Percentiles rank a stretch among this genome's conserved stretches.
Conservation (phyloP, 106 monocot genomes). For the Dendrobium nobile region DNA sequence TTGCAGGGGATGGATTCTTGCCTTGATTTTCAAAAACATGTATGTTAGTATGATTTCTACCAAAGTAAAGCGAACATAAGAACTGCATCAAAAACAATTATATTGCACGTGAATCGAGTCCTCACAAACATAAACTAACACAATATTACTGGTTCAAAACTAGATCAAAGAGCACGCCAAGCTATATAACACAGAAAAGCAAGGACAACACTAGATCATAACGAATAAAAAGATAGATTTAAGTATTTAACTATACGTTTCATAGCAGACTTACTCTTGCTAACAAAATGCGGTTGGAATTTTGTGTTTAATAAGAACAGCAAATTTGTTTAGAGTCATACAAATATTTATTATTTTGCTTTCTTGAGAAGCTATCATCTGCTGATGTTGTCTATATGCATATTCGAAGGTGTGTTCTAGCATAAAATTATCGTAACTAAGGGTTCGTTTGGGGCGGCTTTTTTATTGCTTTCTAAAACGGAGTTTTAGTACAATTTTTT, state of each 20-base stretch:
- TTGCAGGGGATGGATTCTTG: constrained; percentile 87
- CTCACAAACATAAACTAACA: neutral
- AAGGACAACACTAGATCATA: neutral
- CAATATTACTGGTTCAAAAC: neutral
- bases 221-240: neutral
- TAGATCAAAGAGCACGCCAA: neutral
- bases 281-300: too few relatives aligned
- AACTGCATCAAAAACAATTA: neutral
- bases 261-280: neutral
- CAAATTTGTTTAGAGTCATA: neutral
- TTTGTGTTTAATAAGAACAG: neutral
- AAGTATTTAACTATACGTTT: neutral
- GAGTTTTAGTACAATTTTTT: too few relatives aligned
- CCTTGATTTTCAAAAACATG: constrained; percentile 24
- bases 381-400: neutral
- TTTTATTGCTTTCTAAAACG: too few relatives aligned
- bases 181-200: neutral
- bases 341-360: neutral
- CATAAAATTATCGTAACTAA: neutral
- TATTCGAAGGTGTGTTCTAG: neutral
- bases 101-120: neutral
- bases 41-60: neutral
- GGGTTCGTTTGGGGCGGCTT: too few relatives aligned
- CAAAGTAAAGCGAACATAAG: neutral
- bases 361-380: neutral